Base-by-base conservation (phyloP, 2,329 filamentous ascomycete species). In the Magnaporthiopsis rhizophila region DNA sequence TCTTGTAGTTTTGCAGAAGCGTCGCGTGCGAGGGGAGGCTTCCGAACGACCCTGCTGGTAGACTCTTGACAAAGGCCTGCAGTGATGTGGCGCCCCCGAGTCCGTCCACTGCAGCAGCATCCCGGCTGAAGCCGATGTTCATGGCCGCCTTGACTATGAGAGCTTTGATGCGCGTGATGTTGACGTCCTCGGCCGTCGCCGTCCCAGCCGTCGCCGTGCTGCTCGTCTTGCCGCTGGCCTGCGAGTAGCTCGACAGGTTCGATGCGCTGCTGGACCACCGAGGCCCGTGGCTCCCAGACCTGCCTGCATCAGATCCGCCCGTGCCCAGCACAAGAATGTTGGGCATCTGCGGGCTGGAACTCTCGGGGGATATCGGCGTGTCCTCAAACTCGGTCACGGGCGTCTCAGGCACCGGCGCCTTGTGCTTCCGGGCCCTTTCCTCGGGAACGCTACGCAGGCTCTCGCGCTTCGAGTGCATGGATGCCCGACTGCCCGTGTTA, bases 341-440 rank as follows among this genome's bases (percentile, higher is more conserved):
- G 7, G 92, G 93, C 64, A 92, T 85, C 56, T 87, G 88, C 0
- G 88, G 85, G 9, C 85, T 89, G 59, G 88, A 86, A 68, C 90
- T 90, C 64, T 94, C 91, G 0, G 90, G 89, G 0, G 92, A 96
- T 58, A 92, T 85, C 4, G 91, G 88, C 0, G 89, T 92, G 72
- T 98, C 93, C 74, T 97, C 94, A 70, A 97, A 97, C 69, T 97
- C 92, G 5, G 93, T 98, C 0, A 94, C 94, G 0, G 93, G 93
- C 0, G 93, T 98, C 77, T 98, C 94, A 0, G 93, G 93, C 5
- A 88, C 83, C 2, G 78, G 77, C 3, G 75, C 77, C 24, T 76
- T 69, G n/a, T 68, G 74, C 64, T 80, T 82, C 64, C 79, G 78
- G 69, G 80, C 73, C 73, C 78, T 79, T 69, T 79, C 79, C 65